A percentile compares a stretch with the other conserved stretches of the same genome.
phyloP scores from a whole-genome alignment of 176 grass and related monocot genomes.

The Eremochloa ophiuroides region DNA sequence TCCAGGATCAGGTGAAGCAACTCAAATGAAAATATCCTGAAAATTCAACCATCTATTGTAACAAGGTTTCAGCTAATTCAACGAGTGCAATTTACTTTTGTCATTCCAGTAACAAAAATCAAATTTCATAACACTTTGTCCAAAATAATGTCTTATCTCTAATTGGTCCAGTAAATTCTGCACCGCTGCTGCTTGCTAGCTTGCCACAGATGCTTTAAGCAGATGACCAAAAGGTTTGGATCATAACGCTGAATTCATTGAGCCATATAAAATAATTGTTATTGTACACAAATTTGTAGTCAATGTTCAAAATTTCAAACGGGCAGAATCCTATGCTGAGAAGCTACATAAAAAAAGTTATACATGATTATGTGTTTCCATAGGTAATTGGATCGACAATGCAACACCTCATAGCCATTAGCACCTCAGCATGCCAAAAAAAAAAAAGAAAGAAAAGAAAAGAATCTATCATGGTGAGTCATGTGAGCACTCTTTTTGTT shows the following conservation, averaged over 20 bases:
- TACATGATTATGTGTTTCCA: neutral
- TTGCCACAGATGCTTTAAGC: conserved; percentile 14
- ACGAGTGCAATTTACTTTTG: neutral
- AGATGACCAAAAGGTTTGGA: neutral
- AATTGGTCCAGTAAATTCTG: neutral
- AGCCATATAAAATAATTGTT: neutral
- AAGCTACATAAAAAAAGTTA: neutral
- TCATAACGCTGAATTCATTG: neutral
- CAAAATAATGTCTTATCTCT: neutral
- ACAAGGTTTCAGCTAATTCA: neutral
- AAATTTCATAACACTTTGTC: neutral
- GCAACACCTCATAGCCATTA: neutral
- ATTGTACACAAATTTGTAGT: neutral
- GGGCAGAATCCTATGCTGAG: neutral
- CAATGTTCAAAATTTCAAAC: neutral
- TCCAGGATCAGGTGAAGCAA: neutral
- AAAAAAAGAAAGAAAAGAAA: too few species aligned
- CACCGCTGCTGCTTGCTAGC: neutral
- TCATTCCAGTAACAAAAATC: neutral
- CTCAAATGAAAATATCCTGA: conserved; percentile 3
- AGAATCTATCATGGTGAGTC: neutral
- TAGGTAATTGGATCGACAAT: neutral
- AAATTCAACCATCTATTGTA: neutral
- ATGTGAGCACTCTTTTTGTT: neutral
- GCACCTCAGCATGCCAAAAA: neutral